phyloP scores from a whole-genome alignment of 192 early-diverging fungal species.

The Mycoemilia scoparia region DNA sequence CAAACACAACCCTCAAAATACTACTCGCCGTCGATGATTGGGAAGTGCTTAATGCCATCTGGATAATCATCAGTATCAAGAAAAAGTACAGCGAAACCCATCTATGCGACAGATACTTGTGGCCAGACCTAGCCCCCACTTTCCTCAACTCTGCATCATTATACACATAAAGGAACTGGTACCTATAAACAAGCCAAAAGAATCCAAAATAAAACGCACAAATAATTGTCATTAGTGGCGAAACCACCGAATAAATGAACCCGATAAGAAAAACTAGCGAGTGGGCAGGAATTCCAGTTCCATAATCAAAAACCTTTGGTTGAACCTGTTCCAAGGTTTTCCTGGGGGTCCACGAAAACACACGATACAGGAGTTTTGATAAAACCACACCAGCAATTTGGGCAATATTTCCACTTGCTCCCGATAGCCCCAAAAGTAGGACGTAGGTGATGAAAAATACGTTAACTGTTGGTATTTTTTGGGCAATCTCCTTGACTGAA shows the following conservation, averaged over 20 bases:
- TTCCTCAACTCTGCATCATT: slow-evolving; percentile 1
- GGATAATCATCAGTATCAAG: background rate
- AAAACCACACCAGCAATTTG: slow-evolving; percentile 1
- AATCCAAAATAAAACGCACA: slow-evolving; percentile 1
- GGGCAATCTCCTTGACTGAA: background rate
- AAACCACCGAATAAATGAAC: slow-evolving; percentile 3
- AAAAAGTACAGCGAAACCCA: slow-evolving; percentile 5
- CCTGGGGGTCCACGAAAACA: slow-evolving; percentile 2
- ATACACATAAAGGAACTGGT: slow-evolving; percentile 8
- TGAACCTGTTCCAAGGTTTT: background rate
- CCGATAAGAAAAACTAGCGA: slow-evolving; percentile 3
- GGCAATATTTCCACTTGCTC: slow-evolving; percentile 1
- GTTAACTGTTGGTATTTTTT: slow-evolving; percentile 3
- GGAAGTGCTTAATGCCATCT: slow-evolving; percentile 3
- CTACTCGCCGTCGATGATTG: too few relatives aligned
- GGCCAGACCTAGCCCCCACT: slow-evolving; percentile 2
- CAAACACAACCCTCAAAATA: too few relatives aligned
- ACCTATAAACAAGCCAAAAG: slow-evolving; percentile 1
- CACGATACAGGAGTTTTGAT: background rate
- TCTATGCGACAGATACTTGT: slow-evolving; percentile 3
- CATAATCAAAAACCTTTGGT: slow-evolving; percentile 3
- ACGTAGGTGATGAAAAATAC: slow-evolving; percentile 8
- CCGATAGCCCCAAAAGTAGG: slow-evolving; percentile 3
- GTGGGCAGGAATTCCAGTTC: slow-evolving; percentile 2
- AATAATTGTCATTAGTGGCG: slow-evolving; percentile 5